Evolutionary conservation across 768 basidiomycete species (phyloP), one percentile per base, ranked within the genome.

Genomic region (Mycena leptocephala): DNA sequence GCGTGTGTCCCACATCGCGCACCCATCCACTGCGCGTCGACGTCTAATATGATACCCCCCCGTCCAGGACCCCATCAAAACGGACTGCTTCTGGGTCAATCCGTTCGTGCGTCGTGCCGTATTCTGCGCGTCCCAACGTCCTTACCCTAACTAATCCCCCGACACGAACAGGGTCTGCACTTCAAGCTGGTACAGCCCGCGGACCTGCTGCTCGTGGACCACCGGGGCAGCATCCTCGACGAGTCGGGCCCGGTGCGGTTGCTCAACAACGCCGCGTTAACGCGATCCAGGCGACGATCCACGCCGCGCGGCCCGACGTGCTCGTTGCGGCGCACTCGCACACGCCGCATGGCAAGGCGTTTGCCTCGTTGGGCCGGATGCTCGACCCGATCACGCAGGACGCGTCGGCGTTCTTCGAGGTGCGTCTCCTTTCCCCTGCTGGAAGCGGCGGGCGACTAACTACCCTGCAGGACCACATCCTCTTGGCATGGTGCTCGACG

Each of bases 401-500:
- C 71, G 77, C 86, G 16, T 88, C 87, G 65, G 83, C 84, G 5
- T 88, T 90, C 77, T 87, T 86, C 74, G 79, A 89, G 61, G 64
- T 78, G 33, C 48, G 37, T 37, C 37, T n/a, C n/a, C n/a, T n/a
- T n/a, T n/a, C n/a, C n/a, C n/a, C n/a, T n/a, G n/a, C n/a, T n/a
- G n/a, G n/a, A n/a, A n/a, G n/a, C n/a, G n/a, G n/a, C n/a, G n/a
- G n/a, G n/a, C n/a, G n/a, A n/a, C n/a, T n/a, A n/a, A n/a, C n/a
- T n/a, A n/a, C n/a, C n/a, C 37, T 9, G 14, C 30, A 77, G 59
- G 87, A 88, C 62, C 84, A 85, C 76, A 85, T 83, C 14, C 81
- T 90, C 32, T 89, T 90, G 90, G 90, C 24, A 85, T 91, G 7
- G 89, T 91, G 14, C 81, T 90, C 20, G 86, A 85, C 20, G 75